phyloP scores from a whole-genome alignment of 202 grass and related monocot species.

The Panicum virgatum region DNA sequence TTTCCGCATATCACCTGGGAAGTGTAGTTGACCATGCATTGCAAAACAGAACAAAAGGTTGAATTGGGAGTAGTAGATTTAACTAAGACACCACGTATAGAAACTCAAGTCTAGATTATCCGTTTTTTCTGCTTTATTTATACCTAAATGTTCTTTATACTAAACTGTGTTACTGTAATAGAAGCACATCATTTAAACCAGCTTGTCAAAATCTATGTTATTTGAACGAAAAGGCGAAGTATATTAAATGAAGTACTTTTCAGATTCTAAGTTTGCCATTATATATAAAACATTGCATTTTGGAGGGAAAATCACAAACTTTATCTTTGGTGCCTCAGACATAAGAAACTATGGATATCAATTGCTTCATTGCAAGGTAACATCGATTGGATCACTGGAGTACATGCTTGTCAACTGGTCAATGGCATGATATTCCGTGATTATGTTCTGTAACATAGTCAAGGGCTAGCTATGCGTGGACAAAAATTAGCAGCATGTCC shows the following conservation, averaged over 20 bases:
- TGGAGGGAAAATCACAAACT: not conserved
- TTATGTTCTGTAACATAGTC: not conserved
- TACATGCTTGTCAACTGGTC: not conserved
- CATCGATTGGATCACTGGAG: not conserved
- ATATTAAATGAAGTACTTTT: not conserved
- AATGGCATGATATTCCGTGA: not conserved
- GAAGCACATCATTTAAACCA: not conserved
- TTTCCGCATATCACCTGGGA: not conserved
- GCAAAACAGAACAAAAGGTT: slow-evolving; percentile 18
- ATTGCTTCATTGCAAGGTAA: not conserved
- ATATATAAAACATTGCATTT: not conserved
- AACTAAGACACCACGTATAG: slow-evolving; percentile 3
- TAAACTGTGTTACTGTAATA: not conserved
- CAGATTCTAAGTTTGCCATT: not conserved
- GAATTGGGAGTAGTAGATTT: not conserved
- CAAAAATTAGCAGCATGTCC: not conserved
- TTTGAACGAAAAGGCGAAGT: not conserved
- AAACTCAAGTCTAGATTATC: not conserved
- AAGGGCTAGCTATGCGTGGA: not conserved
- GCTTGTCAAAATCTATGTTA: not conserved
- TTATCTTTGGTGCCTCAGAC: not conserved
- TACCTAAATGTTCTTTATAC: slow-evolving; percentile 5
- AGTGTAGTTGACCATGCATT: slow-evolving; percentile 27
- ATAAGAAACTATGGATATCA: not conserved
- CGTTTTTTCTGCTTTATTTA: no score